Conservation (phyloP, 2,329 filamentous ascomycete species). For the Diplodia mutila region DNA sequence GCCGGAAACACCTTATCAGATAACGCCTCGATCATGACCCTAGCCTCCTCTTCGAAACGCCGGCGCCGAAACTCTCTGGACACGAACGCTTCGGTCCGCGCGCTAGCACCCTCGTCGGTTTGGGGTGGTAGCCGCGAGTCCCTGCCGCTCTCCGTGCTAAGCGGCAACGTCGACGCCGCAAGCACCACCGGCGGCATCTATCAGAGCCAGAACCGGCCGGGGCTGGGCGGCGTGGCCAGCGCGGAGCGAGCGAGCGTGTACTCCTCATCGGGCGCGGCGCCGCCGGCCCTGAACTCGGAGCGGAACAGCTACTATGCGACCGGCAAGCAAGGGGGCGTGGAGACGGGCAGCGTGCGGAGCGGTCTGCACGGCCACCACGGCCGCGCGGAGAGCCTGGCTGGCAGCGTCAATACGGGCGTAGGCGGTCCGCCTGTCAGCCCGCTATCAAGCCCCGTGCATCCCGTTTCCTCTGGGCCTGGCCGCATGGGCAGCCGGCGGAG, state of each 20-base stretch:
- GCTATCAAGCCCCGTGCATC: constrained; percentile 56
- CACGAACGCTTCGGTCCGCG: constrained; percentile 82
- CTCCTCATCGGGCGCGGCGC: constrained; percentile 65
- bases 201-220: constrained; percentile 54
- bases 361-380: constrained; percentile 73
- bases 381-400: constrained; percentile 78
- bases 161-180: constrained; percentile 66
- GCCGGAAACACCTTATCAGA: constrained; percentile 82
- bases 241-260: constrained; percentile 80
- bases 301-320: constrained; percentile 76
- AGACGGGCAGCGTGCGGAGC: constrained; percentile 78
- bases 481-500: constrained; percentile 24
- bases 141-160: constrained; percentile 76
- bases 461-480: constrained; percentile 1
- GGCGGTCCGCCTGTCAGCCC: constrained; percentile 52
- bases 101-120: constrained; percentile 78
- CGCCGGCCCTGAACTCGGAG: constrained; percentile 71
- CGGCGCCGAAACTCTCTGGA: constrained; percentile 78
- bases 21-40: constrained; percentile 82
- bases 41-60: constrained; percentile 81
- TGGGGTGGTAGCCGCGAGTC: constrained; percentile 83
- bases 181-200: constrained; percentile 57
- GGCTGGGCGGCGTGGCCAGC: constrained; percentile 58
- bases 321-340: constrained; percentile 55
- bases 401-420: constrained; percentile 62